A percentile compares a stretch with the other conserved stretches of the same genome.
Evolutionary conservation across 306 rosid genomes (phyloP).

Genomic region (Gleditsia sinensis): DNA sequence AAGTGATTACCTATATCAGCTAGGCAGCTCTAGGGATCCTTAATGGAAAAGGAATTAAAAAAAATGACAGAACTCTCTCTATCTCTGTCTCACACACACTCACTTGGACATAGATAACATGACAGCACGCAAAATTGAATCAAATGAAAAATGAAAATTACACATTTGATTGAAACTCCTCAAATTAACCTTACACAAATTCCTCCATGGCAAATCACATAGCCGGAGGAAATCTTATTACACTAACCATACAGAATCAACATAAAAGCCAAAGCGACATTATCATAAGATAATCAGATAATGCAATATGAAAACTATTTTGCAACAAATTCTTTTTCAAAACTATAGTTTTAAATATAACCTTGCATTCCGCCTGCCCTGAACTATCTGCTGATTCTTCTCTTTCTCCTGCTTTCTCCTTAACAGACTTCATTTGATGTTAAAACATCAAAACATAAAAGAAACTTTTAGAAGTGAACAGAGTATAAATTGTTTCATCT

Average conservation of each 20-base stretch:
- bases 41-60: slow-evolving; percentile 1
- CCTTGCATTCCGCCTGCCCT: slow-evolving; percentile 88
- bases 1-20: no score
- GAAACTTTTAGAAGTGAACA: slow-evolving; percentile 28
- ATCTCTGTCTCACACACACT: not conserved
- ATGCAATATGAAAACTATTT: slow-evolving; percentile 13
- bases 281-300: slow-evolving; percentile 11
- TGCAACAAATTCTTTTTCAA: slow-evolving; percentile 30
- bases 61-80: not conserved
- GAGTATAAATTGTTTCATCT: not conserved
- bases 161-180: slow-evolving; percentile 20
- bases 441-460: slow-evolving; percentile 25
- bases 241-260: slow-evolving; percentile 11
- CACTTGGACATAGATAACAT: not conserved
- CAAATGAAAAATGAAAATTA: slow-evolving; percentile 10
- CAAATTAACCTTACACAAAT: slow-evolving; percentile 18
- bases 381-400: slow-evolving; percentile 62
- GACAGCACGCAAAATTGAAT: slow-evolving; percentile 20
- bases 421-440: slow-evolving; percentile 47
- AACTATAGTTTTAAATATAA: slow-evolving; percentile 37
- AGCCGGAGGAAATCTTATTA: slow-evolving; percentile 6
- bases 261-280: slow-evolving; percentile 14
- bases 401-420: slow-evolving; percentile 57
- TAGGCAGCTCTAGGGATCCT: not conserved
- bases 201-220: slow-evolving; percentile 18